A percentile compares a stretch with the other conserved stretches of the same genome.
Conservation (phyloP, 179 eudicot genomes). For the Silene vulgaris region DNA sequence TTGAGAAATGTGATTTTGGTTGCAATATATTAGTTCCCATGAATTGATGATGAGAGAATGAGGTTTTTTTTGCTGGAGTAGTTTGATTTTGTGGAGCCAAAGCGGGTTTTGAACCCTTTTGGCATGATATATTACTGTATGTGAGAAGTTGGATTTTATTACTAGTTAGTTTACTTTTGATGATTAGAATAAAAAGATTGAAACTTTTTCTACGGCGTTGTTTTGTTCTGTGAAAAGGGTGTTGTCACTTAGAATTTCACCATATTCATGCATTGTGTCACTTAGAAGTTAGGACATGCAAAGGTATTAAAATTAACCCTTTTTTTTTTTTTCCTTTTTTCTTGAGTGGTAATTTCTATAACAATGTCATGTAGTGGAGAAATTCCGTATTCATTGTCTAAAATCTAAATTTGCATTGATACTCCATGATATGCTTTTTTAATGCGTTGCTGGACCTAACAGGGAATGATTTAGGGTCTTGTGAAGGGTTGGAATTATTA, state of each 20-base stretch:
- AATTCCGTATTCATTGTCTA: neutral
- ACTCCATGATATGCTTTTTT: neutral
- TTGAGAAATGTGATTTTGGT: neutral
- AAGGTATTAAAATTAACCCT: neutral
- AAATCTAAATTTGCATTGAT: neutral
- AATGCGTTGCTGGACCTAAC: neutral
- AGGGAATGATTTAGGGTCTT: neutral
- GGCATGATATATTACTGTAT: neutral
- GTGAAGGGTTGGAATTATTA: no score
- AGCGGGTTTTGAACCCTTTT: neutral
- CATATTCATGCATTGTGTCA: neutral
- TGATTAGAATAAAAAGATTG: neutral
- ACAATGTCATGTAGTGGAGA: neutral
- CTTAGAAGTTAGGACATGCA: neutral
- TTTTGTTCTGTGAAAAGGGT: neutral
- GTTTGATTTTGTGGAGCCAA: neutral
- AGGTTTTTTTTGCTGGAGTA: neutral
- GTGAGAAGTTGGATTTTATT: neutral
- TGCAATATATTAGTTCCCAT: neutral
- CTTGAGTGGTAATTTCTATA: neutral
- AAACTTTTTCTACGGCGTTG: neutral
- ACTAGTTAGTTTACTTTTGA: conserved; percentile 5
- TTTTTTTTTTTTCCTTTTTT: no score
- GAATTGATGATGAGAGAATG: neutral
- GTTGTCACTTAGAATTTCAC: neutral